These are phyloP conservation scores for Thermochaetoides dissita DNA, from an alignment of 2,329 filamentous ascomycete genomes.

Conservation along the genomic window DNA sequence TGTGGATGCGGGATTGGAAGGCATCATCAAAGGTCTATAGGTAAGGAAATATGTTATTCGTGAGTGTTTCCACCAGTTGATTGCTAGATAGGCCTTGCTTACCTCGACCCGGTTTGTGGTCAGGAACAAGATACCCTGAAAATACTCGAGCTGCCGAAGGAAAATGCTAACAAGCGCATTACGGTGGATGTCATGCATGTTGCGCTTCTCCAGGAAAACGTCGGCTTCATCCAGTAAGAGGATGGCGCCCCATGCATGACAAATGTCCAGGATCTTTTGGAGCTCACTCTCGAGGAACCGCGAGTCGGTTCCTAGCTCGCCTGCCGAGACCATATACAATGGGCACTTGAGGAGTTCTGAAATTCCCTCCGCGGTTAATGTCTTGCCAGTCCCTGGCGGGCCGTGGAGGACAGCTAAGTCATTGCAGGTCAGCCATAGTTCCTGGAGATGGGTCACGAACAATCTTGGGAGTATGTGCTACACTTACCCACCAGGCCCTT, in stretches of 20 bases:
- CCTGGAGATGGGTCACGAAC: neutral
- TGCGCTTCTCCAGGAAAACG: conserved; percentile 70
- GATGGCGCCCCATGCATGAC: conserved; percentile 74
- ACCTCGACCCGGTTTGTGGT: conserved; percentile 75
- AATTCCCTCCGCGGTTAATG: conserved; percentile 74
- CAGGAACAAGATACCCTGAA: conserved; percentile 78
- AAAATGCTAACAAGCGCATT: conserved; percentile 83
- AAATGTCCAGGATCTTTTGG: conserved; percentile 73
- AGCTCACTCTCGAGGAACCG: conserved; percentile 60
- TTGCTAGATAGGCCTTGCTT: conserved; percentile 4
- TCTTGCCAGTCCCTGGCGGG: conserved; percentile 78
- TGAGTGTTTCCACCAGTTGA: no score
- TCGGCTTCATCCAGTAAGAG: conserved; percentile 76
- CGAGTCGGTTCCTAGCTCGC: conserved; percentile 69
- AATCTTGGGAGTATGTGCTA: neutral
- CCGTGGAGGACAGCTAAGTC: conserved; percentile 56
- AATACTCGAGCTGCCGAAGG: conserved; percentile 75
- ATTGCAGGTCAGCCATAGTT: conserved; percentile 9
- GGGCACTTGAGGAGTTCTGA: conserved; percentile 71
- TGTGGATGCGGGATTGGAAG: conserved; percentile 77
- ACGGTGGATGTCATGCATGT: conserved; percentile 69
- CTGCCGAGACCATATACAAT: conserved; percentile 69
- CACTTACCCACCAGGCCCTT: conserved; percentile 58
- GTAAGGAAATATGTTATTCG: no score
- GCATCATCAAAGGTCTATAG: conserved; percentile 70